Evolutionary conservation across 805 yeast genomes (phyloP).

Genomic region (Starmerella floris): DNA sequence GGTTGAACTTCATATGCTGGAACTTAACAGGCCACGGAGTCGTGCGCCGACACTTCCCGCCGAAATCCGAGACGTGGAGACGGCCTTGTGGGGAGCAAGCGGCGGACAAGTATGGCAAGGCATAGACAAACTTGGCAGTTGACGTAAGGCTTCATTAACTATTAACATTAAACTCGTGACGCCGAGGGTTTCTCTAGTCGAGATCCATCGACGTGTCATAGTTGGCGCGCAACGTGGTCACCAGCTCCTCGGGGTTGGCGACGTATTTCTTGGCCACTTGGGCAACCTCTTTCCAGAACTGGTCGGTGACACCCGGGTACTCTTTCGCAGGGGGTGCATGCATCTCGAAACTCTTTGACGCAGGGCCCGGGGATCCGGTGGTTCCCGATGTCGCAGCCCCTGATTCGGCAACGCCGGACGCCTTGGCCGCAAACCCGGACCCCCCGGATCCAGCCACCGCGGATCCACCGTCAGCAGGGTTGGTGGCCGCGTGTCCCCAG

Average conservation of each 20-base stretch:
- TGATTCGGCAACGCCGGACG: neutral
- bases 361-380: too few species aligned
- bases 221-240: neutral
- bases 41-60: too few species aligned
- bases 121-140: too few species aligned
- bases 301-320: slow-evolving; percentile 14
- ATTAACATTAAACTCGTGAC: too few species aligned
- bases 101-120: too few species aligned
- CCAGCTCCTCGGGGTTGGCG: slow-evolving; percentile 8
- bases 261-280: slow-evolving; percentile 14
- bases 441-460: neutral
- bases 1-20: too few species aligned
- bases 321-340: neutral
- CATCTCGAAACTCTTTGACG: neutral
- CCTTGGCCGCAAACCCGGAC: too few species aligned
- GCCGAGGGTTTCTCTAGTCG: too few species aligned
- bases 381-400: neutral
- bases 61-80: too few species aligned
- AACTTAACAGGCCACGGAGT: too few species aligned
- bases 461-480: neutral
- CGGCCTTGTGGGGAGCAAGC: too few species aligned
- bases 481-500: slow-evolving; percentile 13
- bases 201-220: slow-evolving; percentile 1
- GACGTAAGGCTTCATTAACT: too few species aligned
- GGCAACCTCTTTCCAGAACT: slow-evolving; percentile 19